Percentiles rank a stretch among this genome's conserved stretches.
phyloP scores from a whole-genome alignment of 2,329 filamentous ascomycete genomes.

The Fusarium udum region DNA sequence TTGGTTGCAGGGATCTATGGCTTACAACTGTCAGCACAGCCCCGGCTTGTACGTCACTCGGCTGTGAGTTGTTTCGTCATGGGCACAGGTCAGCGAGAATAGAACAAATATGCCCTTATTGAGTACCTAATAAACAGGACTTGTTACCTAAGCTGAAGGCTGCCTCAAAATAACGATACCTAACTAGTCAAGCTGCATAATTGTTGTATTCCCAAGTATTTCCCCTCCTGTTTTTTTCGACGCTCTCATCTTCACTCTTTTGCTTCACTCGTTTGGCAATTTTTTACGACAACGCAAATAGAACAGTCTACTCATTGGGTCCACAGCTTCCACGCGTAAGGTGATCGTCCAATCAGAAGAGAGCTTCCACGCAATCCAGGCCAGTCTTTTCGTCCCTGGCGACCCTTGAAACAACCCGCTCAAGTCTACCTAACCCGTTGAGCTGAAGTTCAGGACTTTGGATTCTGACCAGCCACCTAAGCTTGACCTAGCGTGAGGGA shows the following conservation, averaged over 20 bases:
- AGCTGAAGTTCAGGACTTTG: constrained; percentile 22
- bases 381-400: constrained; percentile 17
- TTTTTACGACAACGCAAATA: constrained; percentile 4
- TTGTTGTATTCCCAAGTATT: background rate
- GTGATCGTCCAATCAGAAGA: constrained; percentile 30
- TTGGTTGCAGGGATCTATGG: constrained; percentile 23
- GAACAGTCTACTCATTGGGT: constrained; percentile 7
- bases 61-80: constrained; percentile 36
- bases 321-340: constrained; percentile 35
- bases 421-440: background rate
- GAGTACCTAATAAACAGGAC: constrained; percentile 13
- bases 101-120: background rate
- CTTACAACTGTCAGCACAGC: constrained; percentile 39
- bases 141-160: constrained; percentile 14
- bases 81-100: constrained; percentile 29
- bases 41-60: constrained; percentile 42
- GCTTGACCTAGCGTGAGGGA: background rate
- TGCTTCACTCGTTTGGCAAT: background rate
- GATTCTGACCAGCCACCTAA: constrained; percentile 32
- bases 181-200: background rate
- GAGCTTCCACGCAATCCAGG: constrained; percentile 37
- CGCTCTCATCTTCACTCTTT: background rate
- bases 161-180: background rate
- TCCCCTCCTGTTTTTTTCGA: constrained; percentile 13
- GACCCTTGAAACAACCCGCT: constrained; percentile 28